phyloP scores from a whole-genome alignment of 352 stramenopile species.

The Pythium volutum region DNA sequence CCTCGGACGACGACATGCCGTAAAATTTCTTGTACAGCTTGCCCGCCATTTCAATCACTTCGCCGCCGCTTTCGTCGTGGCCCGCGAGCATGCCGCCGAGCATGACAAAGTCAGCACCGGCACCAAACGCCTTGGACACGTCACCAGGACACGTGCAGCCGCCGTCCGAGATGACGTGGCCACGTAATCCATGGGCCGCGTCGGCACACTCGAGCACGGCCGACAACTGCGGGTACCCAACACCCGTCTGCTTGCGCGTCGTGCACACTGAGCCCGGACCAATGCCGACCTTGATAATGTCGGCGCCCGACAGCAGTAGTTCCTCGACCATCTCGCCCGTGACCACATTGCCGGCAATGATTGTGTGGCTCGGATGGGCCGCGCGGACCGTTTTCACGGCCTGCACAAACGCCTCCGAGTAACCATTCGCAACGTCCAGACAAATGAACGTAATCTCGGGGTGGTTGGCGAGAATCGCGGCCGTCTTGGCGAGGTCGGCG shows the following conservation, averaged over 20 bases:
- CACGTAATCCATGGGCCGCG: conserved; percentile 85
- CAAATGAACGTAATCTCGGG: conserved; percentile 81
- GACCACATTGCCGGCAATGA: conserved; percentile 92
- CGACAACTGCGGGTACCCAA: conserved; percentile 90
- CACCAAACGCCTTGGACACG: conserved; percentile 90
- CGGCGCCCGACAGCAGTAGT: conserved; percentile 85
- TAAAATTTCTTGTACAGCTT: conserved; percentile 91
- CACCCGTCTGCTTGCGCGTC: conserved; percentile 91
- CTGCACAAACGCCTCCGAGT: conserved; percentile 87
- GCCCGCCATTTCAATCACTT: conserved; percentile 69
- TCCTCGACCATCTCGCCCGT: conserved; percentile 93
- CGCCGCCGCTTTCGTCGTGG: conserved; percentile 88
- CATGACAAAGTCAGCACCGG: conserved; percentile 93
- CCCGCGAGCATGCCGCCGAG: conserved; percentile 90
- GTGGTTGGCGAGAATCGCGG: conserved; percentile 53
- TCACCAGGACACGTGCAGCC: conserved; percentile 89
- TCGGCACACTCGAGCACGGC: conserved; percentile 91
- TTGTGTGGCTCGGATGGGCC: conserved; percentile 70
- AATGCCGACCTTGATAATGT: conserved; percentile 94
- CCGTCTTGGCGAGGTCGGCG: conserved; percentile 71
- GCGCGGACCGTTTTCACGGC: conserved; percentile 59
- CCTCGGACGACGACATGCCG: conserved; percentile 90
- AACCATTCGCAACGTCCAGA: conserved; percentile 89
- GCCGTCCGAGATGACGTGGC: conserved; percentile 88
- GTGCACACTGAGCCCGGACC: conserved; percentile 91